Conservation (phyloP, 2,329 filamentous ascomycete species). For the Biscogniauxia marginata region DNA sequence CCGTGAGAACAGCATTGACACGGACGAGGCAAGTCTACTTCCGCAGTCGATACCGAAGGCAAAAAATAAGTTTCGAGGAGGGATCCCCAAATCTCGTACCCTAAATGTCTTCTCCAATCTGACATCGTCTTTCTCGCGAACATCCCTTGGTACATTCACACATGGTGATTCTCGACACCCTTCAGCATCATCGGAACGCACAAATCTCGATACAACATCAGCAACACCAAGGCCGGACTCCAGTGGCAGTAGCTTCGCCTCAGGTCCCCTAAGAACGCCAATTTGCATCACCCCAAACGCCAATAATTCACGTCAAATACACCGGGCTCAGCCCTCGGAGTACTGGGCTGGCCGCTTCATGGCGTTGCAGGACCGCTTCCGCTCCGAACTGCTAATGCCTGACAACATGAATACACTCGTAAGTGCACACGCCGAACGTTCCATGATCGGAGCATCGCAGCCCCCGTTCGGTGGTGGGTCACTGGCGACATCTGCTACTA, state of each 20-base stretch:
- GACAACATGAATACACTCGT: slow-evolving; percentile 26
- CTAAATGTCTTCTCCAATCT: slow-evolving; percentile 45
- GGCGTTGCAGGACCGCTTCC: slow-evolving; percentile 54
- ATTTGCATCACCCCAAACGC: background rate
- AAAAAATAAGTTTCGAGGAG: slow-evolving; percentile 13
- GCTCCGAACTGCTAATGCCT: slow-evolving; percentile 39
- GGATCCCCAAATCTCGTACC: slow-evolving; percentile 45
- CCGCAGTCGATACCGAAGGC: slow-evolving; percentile 6
- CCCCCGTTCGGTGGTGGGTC: slow-evolving; percentile 2
- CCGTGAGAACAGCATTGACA: slow-evolving; percentile 14
- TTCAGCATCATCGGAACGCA: slow-evolving; percentile 19
- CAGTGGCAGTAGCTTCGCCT: slow-evolving; percentile 2
- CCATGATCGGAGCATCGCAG: slow-evolving; percentile 5
- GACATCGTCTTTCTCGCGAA: slow-evolving; percentile 43
- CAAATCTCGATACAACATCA: slow-evolving; percentile 2
- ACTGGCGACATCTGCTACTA: slow-evolving; percentile 16
- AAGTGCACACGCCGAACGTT: slow-evolving; percentile 20
- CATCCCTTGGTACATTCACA: slow-evolving; percentile 31
- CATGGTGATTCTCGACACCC: slow-evolving; percentile 47
- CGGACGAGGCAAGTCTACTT: slow-evolving; percentile 5
- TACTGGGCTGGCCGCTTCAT: slow-evolving; percentile 66
- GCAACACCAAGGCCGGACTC: slow-evolving; percentile 2
- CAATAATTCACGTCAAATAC: slow-evolving; percentile 33
- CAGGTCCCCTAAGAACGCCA: slow-evolving; percentile 10
- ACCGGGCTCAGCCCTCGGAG: slow-evolving; percentile 43